Evolutionary conservation across 129 eudicot genomes (phyloP).

Genomic region (Glebionis coronaria): DNA sequence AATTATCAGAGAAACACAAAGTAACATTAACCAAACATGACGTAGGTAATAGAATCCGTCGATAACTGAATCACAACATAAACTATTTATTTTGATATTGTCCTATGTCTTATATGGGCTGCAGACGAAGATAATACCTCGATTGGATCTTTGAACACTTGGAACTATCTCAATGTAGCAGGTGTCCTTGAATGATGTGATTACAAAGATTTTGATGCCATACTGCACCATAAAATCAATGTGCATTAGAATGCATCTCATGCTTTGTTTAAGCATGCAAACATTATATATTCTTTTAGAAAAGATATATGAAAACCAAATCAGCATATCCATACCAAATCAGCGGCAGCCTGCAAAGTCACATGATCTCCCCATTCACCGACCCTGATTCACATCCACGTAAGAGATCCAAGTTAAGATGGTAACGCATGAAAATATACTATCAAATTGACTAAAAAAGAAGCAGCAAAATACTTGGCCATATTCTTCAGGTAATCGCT

Average conservation of each 20-base stretch:
- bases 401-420: slow-evolving; percentile 20
- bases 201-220: slow-evolving; percentile 80
- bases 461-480: slow-evolving; percentile 62
- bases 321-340: slow-evolving; percentile 47
- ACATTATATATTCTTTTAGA: not conserved
- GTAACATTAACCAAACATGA: slow-evolving; percentile 17
- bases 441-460: slow-evolving; percentile 12
- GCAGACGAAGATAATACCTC: slow-evolving; percentile 46
- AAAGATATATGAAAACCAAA: no score
- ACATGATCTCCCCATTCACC: slow-evolving; percentile 99
- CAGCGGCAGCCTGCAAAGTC: slow-evolving; percentile 97
- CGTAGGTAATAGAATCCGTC: slow-evolving; percentile 7
- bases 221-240: slow-evolving; percentile 52
- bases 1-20: slow-evolving; percentile 14
- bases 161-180: slow-evolving; percentile 93
- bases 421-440: slow-evolving; percentile 8
- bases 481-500: slow-evolving; percentile 75
- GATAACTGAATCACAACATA: not conserved
- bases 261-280: slow-evolving; percentile 6
- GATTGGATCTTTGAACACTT: slow-evolving; percentile 62
- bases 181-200: slow-evolving; percentile 88
- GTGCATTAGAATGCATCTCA: slow-evolving; percentile 16
- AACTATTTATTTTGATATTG: not conserved
- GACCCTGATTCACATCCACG: slow-evolving; percentile 40
- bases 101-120: not conserved